Conservation (phyloP, 2,329 filamentous ascomycete genomes). For the Ambrosiella cleistominuta region DNA sequence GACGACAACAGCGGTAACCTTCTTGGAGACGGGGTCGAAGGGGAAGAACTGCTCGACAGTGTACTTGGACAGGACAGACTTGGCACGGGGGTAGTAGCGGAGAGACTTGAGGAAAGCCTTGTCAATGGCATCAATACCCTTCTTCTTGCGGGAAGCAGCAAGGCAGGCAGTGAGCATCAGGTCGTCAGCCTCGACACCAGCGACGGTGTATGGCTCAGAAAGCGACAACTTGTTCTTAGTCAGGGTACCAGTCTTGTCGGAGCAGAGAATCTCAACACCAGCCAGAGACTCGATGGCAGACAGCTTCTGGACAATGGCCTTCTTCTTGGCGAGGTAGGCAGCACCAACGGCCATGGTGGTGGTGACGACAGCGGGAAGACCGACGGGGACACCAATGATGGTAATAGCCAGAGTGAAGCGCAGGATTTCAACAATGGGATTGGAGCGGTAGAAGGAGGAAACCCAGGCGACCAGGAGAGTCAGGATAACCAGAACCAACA, state of each 20-base stretch:
- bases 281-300: conserved; percentile 82
- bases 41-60: conserved; percentile 70
- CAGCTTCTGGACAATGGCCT: conserved; percentile 85
- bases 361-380: conserved; percentile 82
- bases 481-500: conserved; percentile 62
- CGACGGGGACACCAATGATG: conserved; percentile 81
- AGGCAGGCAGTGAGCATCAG: conserved; percentile 85
- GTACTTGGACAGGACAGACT: conserved; percentile 65
- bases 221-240: conserved; percentile 91
- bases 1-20: conserved; percentile 69
- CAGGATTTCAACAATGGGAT: conserved; percentile 60
- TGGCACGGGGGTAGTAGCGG: conserved; percentile 65
- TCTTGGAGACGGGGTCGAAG: conserved; percentile 88
- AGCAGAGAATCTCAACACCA: conserved; percentile 85
- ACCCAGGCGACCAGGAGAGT: conserved; percentile 75
- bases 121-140: conserved; percentile 88
- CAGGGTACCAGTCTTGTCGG: conserved; percentile 83
- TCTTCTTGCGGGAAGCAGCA: conserved; percentile 83
- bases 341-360: conserved; percentile 92
- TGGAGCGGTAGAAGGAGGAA: conserved; percentile 74
- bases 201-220: conserved; percentile 66
- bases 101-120: conserved; percentile 85
- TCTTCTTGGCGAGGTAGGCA: conserved; percentile 78
- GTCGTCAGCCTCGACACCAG: conserved; percentile 68
- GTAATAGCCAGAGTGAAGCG: conserved; percentile 77